Evolutionary conservation across 2,329 filamentous ascomycete genomes (phyloP).

Genomic region (Botrytis fragariae): DNA sequence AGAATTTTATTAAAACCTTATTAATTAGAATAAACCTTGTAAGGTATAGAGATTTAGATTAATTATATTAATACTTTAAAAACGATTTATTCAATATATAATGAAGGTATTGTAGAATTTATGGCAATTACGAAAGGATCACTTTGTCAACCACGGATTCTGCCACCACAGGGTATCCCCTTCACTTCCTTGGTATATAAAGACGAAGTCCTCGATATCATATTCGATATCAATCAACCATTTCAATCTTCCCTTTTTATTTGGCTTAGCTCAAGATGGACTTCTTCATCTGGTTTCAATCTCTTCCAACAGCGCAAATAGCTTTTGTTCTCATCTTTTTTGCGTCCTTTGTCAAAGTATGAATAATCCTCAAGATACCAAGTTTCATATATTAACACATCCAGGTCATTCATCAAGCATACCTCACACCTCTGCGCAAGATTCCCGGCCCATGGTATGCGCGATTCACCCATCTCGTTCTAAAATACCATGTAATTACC

Average conservation of each 20-base stretch:
- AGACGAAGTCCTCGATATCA: neutral
- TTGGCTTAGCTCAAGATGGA: neutral
- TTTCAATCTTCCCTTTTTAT: neutral
- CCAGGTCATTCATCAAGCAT: neutral
- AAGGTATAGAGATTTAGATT: too few species aligned
- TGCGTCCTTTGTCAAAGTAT: neutral
- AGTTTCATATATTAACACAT: neutral
- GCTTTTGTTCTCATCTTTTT: neutral
- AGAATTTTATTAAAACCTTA: too few species aligned
- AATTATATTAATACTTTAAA: too few species aligned
- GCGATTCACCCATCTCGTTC: neutral
- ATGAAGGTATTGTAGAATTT: too few species aligned
- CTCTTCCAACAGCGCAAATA: accelerated
- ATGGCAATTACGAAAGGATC: too few species aligned
- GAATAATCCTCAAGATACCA: neutral
- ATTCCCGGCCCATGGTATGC: conserved; percentile 15
- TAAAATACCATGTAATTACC: neutral
- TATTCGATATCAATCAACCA: neutral
- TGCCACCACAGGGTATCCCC: too few species aligned
- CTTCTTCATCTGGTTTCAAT: too few species aligned
- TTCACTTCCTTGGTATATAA: neutral
- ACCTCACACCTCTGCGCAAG: neutral
- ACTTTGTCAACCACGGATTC: too few species aligned
- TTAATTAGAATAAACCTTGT: too few species aligned
- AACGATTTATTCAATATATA: too few species aligned